A percentile compares a stretch with the other conserved stretches of the same genome.
Evolutionary conservation across 2,329 filamentous ascomycete species (phyloP).

Genomic region (Monosporascus sp.): DNA sequence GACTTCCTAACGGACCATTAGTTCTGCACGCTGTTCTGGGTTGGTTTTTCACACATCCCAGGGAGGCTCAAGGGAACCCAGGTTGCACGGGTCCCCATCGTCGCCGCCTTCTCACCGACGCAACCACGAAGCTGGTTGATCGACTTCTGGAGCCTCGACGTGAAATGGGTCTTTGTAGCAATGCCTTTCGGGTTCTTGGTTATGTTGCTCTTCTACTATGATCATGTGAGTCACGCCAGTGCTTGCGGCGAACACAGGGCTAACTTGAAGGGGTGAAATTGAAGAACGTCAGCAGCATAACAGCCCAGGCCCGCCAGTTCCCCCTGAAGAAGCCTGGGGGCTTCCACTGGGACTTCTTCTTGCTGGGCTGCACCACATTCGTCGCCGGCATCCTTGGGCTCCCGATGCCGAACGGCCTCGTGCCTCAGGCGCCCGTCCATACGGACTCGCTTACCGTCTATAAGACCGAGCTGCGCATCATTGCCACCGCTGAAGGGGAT

Average conservation of each 20-base stretch:
- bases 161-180: slow-evolving; percentile 48
- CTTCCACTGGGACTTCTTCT: slow-evolving; percentile 55
- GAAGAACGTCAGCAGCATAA: slow-evolving; percentile 48
- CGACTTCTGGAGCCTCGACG: slow-evolving; percentile 46
- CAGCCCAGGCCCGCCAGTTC: slow-evolving; percentile 50
- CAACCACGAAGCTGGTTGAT: slow-evolving; percentile 42
- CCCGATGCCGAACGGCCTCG: slow-evolving; percentile 52
- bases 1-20: neutral
- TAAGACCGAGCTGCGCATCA: slow-evolving; percentile 34
- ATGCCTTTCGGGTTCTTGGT: slow-evolving; percentile 48
- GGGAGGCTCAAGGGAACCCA: slow-evolving; percentile 36
- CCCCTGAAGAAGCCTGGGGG: slow-evolving; percentile 49
- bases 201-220: slow-evolving; percentile 52
- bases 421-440: slow-evolving; percentile 52
- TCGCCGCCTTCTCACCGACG: slow-evolving; percentile 42
- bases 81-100: slow-evolving; percentile 36
- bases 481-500: slow-evolving; percentile 35
- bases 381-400: slow-evolving; percentile 51
- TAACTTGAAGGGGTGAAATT: neutral
- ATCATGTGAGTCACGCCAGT: slow-evolving; percentile 35
- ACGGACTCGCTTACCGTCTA: slow-evolving; percentile 46
- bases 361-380: slow-evolving; percentile 51
- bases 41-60: slow-evolving; percentile 28
- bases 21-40: too few relatives aligned
- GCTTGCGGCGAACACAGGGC: neutral